Conservation (phyloP, 78 protist genomes). For the Trichosphaerium sp. region DNA sequence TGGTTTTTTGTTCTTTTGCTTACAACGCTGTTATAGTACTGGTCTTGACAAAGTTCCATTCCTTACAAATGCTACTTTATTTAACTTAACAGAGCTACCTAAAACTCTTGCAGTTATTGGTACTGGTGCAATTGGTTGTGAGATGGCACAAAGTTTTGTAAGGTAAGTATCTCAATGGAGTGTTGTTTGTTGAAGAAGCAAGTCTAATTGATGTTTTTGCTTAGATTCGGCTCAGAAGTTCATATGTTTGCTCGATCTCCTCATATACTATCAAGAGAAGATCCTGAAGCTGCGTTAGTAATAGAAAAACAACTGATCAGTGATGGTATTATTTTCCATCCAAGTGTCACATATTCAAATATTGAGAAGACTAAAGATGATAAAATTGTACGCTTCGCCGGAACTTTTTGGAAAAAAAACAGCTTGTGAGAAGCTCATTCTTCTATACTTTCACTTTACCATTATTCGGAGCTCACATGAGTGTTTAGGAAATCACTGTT, state of each 20-base stretch:
- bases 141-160: constrained; percentile 56
- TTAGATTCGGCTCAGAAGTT: constrained; percentile 10
- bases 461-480: neutral
- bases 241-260: neutral
- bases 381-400: too few relatives aligned
- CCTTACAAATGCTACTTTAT: constrained; percentile 38
- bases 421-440: too few relatives aligned
- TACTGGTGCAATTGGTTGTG: constrained; percentile 55
- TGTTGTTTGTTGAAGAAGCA: too few relatives aligned
- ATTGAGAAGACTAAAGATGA: too few relatives aligned
- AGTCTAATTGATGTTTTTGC: too few relatives aligned
- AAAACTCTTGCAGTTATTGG: constrained; percentile 44
- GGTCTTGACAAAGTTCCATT: neutral
- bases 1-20: too few relatives aligned
- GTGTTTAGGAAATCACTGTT: neutral
- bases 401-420: too few relatives aligned
- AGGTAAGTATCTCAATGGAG: too few relatives aligned
- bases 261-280: constrained; percentile 8
- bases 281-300: constrained; percentile 5
- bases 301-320: neutral
- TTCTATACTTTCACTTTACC: too few relatives aligned
- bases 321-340: too few relatives aligned
- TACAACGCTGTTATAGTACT: too few relatives aligned
- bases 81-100: constrained; percentile 41
- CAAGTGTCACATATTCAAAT: too few relatives aligned